Base-by-base conservation (phyloP, 768 basidiomycete species). In the Xerocomus potaroensis region DNA sequence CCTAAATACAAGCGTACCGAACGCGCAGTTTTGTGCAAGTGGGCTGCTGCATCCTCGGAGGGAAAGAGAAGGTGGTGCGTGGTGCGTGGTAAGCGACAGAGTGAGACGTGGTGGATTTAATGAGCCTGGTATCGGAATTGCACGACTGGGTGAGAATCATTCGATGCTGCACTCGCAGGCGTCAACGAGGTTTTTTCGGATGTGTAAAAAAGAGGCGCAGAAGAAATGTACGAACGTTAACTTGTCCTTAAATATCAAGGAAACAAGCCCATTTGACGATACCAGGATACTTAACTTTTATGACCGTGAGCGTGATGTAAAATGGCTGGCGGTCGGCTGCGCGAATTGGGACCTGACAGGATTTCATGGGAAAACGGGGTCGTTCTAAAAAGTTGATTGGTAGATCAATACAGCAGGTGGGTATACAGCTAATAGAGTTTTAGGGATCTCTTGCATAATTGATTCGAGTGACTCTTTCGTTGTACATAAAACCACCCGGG, bases 11-110 rank as follows among this genome's bases (percentile, higher is more conserved):
- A 21, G 34, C 62, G 43, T 47, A 68, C 65, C 65, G 51, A 16
- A 90, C 76, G 50, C 80, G 83, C 46, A 86, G 72, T 44, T 69
- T 71, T 21, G 72, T 73, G 67, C 81, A 83, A 19, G 87, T 89
- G 8, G 87, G 87, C 22, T 66, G 74, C 60, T 87, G 86, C 78
- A 84, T 82, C 48, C 49, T 59, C 19, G 55, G 50, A 41, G 40
- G 47, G 19, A 41, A 54, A 38, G 26, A 33, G 43, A 26, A 48
- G 48, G 47, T 18, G 35, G 40, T 45, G 42, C 35, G 55, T 37
- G 47, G 51, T 5, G 46, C 22, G 50, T 60, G 54, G 56, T 51
- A 42, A 52, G 29, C 14, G 60, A 47, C 43, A 27, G 56, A 58
- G 49, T 48, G 51, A 49, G 54, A 58, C 47, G 41, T 22, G 38